A percentile compares a stretch with the other conserved stretches of the same genome.
These are phyloP conservation scores for Blastobotrys terrestris DNA, from an alignment of 805 yeast species.

Conservation along the genomic window DNA sequence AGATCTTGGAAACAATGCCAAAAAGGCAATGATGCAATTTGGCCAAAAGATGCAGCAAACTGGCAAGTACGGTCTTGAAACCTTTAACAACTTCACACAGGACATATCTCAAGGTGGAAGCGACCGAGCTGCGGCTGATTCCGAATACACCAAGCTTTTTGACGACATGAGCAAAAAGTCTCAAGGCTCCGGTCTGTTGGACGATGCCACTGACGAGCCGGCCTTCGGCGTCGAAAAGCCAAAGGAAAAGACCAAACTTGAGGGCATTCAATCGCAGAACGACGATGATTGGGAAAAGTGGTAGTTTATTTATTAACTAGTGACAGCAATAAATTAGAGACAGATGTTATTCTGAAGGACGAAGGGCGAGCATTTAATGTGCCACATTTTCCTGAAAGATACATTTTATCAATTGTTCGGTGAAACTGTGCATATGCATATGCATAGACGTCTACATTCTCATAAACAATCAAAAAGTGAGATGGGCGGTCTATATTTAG, in stretches of 20 bases:
- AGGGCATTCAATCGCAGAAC: constrained; percentile 33
- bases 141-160: constrained; percentile 37
- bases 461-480: no score
- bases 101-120: constrained; percentile 29
- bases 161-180: constrained; percentile 42
- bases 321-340: not conserved
- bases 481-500: no score
- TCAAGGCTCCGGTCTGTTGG: constrained; percentile 12
- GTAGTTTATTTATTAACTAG: constrained; percentile 11
- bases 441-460: no score
- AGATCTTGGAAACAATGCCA: constrained; percentile 76
- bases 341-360: no score
- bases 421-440: no score
- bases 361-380: no score
- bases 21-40: constrained; percentile 92
- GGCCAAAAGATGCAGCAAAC: constrained; percentile 92
- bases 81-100: constrained; percentile 51
- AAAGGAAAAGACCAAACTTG: constrained; percentile 48
- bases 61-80: constrained; percentile 65
- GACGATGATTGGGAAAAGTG: constrained; percentile 25
- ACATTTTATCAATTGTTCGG: no score
- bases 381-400: no score
- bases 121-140: constrained; percentile 12
- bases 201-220: constrained; percentile 40
- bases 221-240: constrained; percentile 67